Evolutionary conservation across 768 basidiomycete species (phyloP), one percentile per base, ranked within the genome.

Genomic region (Xerocomus potaroensis): DNA sequence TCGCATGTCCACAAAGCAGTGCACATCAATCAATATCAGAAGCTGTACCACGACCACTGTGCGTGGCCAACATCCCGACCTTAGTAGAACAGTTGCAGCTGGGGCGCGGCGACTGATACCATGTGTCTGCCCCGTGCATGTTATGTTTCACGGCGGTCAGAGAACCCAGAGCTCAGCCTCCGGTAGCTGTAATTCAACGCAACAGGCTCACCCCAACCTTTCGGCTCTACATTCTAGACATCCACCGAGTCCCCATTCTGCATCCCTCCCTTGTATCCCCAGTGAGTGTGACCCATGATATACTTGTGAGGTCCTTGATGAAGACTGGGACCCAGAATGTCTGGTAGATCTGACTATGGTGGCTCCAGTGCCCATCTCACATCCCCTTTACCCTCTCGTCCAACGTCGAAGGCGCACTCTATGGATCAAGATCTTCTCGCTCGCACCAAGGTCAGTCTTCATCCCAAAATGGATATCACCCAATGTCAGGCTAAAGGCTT

Each of bases 41-140:
- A 36, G 35, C 22, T 36, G 11, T 22, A 11, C 35, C 35, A 19
- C 18, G 19, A 21, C 21, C 14, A 19, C 35, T 37, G 35, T 36
- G 36, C 22, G 22, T 37, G 36, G 19, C 19, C 15, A 37, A 8
- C 36, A 21, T 23, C 23, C 36, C 22, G 16, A 37, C 21, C 23
- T 37, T 37, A 23, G 22, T 8, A 36, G n/a, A n/a, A n/a, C n/a
- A n/a, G n/a, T n/a, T n/a, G n/a, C n/a, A n/a, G n/a, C n/a, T n/a
- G n/a, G n/a, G n/a, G n/a, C n/a, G 36, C 15, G 30, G 19, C 30
- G 30, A 42, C 16, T 35, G 18, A 32, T 5, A 23, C 38, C 58
- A 60, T 48, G 58, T 51, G 55, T 53, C 33, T 41, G 38, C 63
- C 63, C 49, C 59, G 37, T 64, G 56, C 14, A 49, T 31, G 38